Percentiles rank a stretch among this genome's conserved stretches.
Evolutionary conservation across 148 eudicot genomes (phyloP).

Genomic region (Dysphania ambrosioides): DNA sequence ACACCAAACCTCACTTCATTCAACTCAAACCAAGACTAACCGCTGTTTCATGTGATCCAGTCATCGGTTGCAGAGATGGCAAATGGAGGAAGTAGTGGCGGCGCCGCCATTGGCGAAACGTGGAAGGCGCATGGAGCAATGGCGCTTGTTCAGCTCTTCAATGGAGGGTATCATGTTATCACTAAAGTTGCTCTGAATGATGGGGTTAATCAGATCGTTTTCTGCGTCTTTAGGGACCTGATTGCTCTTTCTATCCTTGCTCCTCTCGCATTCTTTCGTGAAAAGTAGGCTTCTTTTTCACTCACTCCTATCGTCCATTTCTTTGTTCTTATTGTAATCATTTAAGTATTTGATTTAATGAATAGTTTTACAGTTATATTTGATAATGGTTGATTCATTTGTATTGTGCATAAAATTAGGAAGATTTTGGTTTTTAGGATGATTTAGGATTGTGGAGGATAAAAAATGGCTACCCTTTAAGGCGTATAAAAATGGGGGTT

Average conservation of each 20-base stretch:
- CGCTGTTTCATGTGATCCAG: too few relatives aligned
- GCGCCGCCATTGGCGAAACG: conserved; percentile 30
- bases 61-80: conserved; percentile 25
- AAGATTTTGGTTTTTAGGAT: neutral
- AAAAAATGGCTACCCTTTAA: neutral
- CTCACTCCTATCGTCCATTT: neutral
- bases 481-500: neutral
- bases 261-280: conserved; percentile 80
- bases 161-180: conserved; percentile 88
- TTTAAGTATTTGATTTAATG: neutral
- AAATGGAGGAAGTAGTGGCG: conserved; percentile 9
- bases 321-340: neutral
- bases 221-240: conserved; percentile 72
- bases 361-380: too few relatives aligned
- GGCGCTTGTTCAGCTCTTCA: conserved; percentile 60
- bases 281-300: conserved; percentile 47
- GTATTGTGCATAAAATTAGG: neutral
- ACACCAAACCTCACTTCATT: neutral
- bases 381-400: too few relatives aligned
- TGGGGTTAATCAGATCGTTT: conserved; percentile 77
- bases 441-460: neutral
- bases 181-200: conserved; percentile 77
- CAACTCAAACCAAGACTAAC: neutral
- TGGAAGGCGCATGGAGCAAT: conserved; percentile 63
- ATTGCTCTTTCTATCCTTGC: conserved; percentile 82